phyloP scores from a whole-genome alignment of 2,329 filamentous ascomycete genomes.

The Claviceps capensis region DNA sequence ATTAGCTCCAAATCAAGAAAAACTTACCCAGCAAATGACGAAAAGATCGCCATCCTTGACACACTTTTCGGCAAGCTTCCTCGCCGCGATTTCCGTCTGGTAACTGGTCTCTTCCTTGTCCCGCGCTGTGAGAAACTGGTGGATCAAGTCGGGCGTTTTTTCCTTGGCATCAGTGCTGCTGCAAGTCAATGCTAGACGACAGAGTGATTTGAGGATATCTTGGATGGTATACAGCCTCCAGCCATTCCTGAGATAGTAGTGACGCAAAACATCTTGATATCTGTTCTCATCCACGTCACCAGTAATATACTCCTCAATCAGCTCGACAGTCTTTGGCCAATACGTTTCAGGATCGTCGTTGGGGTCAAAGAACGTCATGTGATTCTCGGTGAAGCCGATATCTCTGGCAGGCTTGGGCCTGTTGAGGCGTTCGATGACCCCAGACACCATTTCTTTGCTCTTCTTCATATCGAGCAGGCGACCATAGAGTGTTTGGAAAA shows the following conservation, averaged over 20 bases:
- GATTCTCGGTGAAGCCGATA: slow-evolving; percentile 70
- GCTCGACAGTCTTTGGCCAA: slow-evolving; percentile 71
- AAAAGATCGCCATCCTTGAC: slow-evolving; percentile 90
- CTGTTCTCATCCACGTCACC: slow-evolving; percentile 69
- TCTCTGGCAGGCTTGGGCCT: slow-evolving; percentile 69
- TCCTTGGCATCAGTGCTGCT: slow-evolving; percentile 81
- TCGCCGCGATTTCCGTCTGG: slow-evolving; percentile 76
- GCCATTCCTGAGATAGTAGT: slow-evolving; percentile 80
- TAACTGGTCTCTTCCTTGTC: slow-evolving; percentile 77
- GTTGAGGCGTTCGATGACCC: slow-evolving; percentile 60
- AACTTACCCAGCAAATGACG: slow-evolving; percentile 76
- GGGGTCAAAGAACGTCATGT: slow-evolving; percentile 61
- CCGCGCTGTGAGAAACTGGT: slow-evolving; percentile 72
- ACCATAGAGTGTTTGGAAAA: slow-evolving; percentile 83
- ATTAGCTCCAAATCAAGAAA: too few species aligned
- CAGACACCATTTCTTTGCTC: slow-evolving; percentile 57
- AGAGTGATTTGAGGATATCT: slow-evolving; percentile 70
- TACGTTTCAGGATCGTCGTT: slow-evolving; percentile 51
- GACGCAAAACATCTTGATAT: slow-evolving; percentile 80
- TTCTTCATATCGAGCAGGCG: slow-evolving; percentile 74
- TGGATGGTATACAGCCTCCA: slow-evolving; percentile 92
- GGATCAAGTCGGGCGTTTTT: slow-evolving; percentile 81
- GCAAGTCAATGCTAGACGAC: slow-evolving; percentile 69
- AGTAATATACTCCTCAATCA: slow-evolving; percentile 77
- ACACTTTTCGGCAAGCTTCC: slow-evolving; percentile 84